These are phyloP conservation scores for Neobulgaria alba DNA, from an alignment of 2,329 filamentous ascomycete genomes.

Conservation along the genomic window DNA sequence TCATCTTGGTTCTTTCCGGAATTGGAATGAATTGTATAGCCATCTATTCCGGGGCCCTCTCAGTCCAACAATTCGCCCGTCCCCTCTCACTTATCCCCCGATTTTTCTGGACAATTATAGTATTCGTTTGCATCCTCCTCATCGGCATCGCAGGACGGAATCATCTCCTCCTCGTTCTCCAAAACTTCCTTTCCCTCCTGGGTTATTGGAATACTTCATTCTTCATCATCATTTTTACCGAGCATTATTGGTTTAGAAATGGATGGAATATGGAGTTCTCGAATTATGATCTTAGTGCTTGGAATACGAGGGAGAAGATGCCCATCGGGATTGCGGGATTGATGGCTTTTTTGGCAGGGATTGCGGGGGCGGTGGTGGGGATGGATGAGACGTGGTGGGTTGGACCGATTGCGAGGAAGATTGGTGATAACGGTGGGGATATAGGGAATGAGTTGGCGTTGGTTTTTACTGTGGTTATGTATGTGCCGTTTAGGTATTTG, in stretches of 20 bases:
- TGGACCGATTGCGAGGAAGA: conserved; percentile 36
- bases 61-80: conserved; percentile 35
- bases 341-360: conserved; percentile 36
- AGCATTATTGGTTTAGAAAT: conserved; percentile 40
- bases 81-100: conserved; percentile 37
- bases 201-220: conserved; percentile 44
- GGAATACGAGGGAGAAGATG: conserved; percentile 36
- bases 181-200: conserved; percentile 40
- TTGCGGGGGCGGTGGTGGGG: conserved; percentile 44
- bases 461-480: conserved; percentile 38
- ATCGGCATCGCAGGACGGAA: conserved; percentile 37
- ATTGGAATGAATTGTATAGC: conserved; percentile 37
- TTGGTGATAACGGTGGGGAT: conserved; percentile 38
- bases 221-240: conserved; percentile 38
- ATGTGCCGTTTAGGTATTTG: conserved; percentile 38
- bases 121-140: conserved; percentile 37
- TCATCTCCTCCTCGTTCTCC: conserved; percentile 35
- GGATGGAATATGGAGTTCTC: conserved; percentile 3
- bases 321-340: conserved; percentile 37
- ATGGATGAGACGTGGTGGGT: conserved; percentile 51
- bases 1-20: conserved; percentile 9
- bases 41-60: conserved; percentile 34
- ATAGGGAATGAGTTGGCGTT: conserved; percentile 46
- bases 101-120: conserved; percentile 39
- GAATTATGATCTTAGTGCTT: conserved; percentile 41